Evolutionary conservation across 805 yeast genomes (phyloP).

Genomic region (Candida khao-thaluensis): DNA sequence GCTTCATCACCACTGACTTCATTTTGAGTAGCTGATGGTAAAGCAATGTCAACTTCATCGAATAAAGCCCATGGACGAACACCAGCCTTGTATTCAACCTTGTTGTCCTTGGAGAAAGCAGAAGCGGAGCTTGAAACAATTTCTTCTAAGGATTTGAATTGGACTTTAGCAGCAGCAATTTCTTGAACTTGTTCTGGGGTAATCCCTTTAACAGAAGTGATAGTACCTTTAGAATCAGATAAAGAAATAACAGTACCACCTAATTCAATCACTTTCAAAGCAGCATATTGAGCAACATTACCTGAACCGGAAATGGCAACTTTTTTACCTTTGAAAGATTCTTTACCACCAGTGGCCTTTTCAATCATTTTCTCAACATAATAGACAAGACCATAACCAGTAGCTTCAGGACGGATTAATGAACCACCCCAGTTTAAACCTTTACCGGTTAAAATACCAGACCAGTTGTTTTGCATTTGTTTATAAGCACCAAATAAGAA

Average conservation of each 20-base stretch:
- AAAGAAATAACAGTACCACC: slow-evolving; percentile 94
- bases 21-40: slow-evolving; percentile 98
- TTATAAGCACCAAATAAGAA: slow-evolving; percentile 97
- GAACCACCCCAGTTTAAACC: slow-evolving; percentile 99
- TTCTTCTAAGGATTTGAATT: slow-evolving; percentile 72
- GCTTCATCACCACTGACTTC: slow-evolving; percentile 98
- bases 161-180: slow-evolving; percentile 74
- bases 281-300: slow-evolving; percentile 99
- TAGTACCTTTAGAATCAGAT: slow-evolving; percentile 93
- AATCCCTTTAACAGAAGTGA: slow-evolving; percentile 77
- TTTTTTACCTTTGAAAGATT: slow-evolving; percentile 86
- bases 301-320: slow-evolving; percentile 98
- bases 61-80: slow-evolving; percentile 96
- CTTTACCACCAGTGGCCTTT: slow-evolving; percentile 86
- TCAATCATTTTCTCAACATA: slow-evolving; percentile 97
- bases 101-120: slow-evolving; percentile 48
- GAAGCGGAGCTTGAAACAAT: slow-evolving; percentile 54
- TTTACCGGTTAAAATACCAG: slow-evolving; percentile 98
- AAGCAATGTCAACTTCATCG: slow-evolving; percentile 90
- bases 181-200: slow-evolving; percentile 75
- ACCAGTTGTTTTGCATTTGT: slow-evolving; percentile 84
- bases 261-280: slow-evolving; percentile 92
- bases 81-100: slow-evolving; percentile 80
- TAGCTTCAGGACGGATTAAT: slow-evolving; percentile 97
- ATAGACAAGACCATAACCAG: slow-evolving; percentile 97